A percentile compares a stretch with the other conserved stretches of the same genome.
phyloP scores from a whole-genome alignment of 441 rosid genomes.

The Arabidopsis hybrid region DNA sequence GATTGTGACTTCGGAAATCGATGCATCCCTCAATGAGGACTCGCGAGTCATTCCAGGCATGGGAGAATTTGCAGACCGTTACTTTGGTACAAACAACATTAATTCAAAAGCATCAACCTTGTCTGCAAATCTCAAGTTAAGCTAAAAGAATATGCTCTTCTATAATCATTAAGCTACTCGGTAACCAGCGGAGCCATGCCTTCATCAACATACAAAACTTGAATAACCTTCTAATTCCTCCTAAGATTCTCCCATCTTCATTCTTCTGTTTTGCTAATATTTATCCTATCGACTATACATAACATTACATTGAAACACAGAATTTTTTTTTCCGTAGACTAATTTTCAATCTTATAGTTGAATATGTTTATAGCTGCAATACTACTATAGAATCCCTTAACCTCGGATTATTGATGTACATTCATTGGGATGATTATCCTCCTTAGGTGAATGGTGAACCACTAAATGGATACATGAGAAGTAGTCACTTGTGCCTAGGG shows the following conservation, averaged over 20 bases:
- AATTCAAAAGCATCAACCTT: constrained; percentile 9
- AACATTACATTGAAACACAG: neutral
- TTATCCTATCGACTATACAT: neutral
- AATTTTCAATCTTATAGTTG: neutral
- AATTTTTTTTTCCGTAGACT: neutral
- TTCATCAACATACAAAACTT: neutral
- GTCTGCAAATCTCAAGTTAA: constrained; percentile 17
- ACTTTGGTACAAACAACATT: constrained; percentile 66
- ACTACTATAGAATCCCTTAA: neutral
- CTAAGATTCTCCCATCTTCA: neutral
- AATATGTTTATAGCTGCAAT: constrained; percentile 4
- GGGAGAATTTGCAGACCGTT: constrained; percentile 90
- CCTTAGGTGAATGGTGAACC: neutral
- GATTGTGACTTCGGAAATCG: constrained; percentile 86
- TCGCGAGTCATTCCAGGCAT: constrained; percentile 77
- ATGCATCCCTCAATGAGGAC: constrained; percentile 57
- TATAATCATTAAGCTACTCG: neutral
- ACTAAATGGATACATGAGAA: neutral
- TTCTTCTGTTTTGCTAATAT: constrained; percentile 11
- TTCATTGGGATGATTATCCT: neutral
- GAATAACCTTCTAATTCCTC: neutral
- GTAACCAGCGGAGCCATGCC: neutral
- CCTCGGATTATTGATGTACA: neutral
- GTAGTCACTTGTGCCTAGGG: too few species aligned
- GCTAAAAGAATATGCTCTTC: constrained; percentile 4